Base-by-base conservation (phyloP, 495 filamentous ascomycete species). In the Hypoxylon crocopeplum region DNA sequence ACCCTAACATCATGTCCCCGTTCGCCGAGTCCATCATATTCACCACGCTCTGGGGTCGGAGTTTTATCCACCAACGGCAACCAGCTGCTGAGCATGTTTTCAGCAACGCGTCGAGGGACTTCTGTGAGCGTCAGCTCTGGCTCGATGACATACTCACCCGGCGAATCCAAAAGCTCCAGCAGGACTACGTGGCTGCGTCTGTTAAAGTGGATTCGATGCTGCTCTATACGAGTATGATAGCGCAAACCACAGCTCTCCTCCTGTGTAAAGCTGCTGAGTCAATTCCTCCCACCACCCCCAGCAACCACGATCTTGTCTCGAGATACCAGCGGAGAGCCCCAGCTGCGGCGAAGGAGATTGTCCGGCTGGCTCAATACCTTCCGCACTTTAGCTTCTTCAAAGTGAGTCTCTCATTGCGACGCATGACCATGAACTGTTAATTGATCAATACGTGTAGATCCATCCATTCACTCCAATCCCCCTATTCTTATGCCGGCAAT, bases 111-210 rank as follows among this genome's bases (percentile, higher is more conserved):
- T 27, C 53, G 17, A 22, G 27, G 6, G 45, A 49, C 0, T 49
- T 42, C 15, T 57, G 44, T 24, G 44, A 39, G n/a, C 36, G 54
- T 2, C 54, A 57, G 13, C 13, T 48, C 13, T 49, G 54, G 45
- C 45, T 49, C 79, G 1, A 76, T 45, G 3, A 49, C 40, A 4
- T 47, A n/a, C 5, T 48, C 46, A 37, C 20, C 11, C 46, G 46
- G 17, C 46, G 46, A n/a, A 37, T 37, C n/a, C 46, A 37, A 20
- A 48, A 37, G 20, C 46, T 37, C 0, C 46, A 48, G 46, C 46
- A 48, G 32, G 46, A 48, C 32, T 48, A 48, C 20, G 30, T 48
- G 30, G 46, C 46, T 3, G 46, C 46, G 1, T 48, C 46, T 21
- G 32, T 37, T 19, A 48, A 37, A 11, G 30, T 48, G 17, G 46